These are phyloP conservation scores for Phtheirospermum japonicum DNA, from an alignment of 257 asterid species.

Conservation along the genomic window DNA sequence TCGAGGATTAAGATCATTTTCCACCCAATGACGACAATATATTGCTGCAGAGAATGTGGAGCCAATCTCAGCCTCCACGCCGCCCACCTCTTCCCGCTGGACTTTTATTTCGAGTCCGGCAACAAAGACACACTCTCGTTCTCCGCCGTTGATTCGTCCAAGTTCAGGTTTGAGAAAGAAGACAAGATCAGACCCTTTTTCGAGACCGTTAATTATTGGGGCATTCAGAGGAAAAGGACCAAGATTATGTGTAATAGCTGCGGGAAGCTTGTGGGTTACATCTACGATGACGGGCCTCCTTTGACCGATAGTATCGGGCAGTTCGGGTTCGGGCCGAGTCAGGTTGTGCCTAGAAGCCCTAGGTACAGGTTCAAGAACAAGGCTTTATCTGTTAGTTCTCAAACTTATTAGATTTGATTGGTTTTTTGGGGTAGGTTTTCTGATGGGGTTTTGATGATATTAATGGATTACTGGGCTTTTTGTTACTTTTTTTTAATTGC, in stretches of 20 bases:
- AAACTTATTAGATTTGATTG: slow-evolving; percentile 51
- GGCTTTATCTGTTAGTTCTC: slow-evolving; percentile 50
- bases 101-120: slow-evolving; percentile 92
- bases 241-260: slow-evolving; percentile 74
- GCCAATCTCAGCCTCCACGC: slow-evolving; percentile 66
- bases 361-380: slow-evolving; percentile 79
- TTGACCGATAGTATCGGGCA: slow-evolving; percentile 69
- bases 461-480: not conserved
- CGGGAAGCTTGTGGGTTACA: slow-evolving; percentile 60
- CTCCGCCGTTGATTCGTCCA: slow-evolving; percentile 63
- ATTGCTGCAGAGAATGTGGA: slow-evolving; percentile 81
- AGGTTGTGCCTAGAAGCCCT: slow-evolving; percentile 80
- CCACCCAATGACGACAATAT: slow-evolving; percentile 62
- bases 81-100: slow-evolving; percentile 59
- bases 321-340: slow-evolving; percentile 87
- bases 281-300: slow-evolving; percentile 91
- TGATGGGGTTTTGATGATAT: slow-evolving; percentile 19
- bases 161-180: slow-evolving; percentile 70
- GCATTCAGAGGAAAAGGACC: slow-evolving; percentile 78
- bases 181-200: slow-evolving; percentile 73
- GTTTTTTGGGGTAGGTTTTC: not conserved
- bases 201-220: slow-evolving; percentile 89
- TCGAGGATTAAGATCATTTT: not conserved
- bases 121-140: slow-evolving; percentile 78
- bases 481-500: not conserved